Evolutionary conservation across 768 basidiomycete genomes (phyloP), one percentile per base, ranked within the genome.

Genomic region (Tylopilus balloui): DNA sequence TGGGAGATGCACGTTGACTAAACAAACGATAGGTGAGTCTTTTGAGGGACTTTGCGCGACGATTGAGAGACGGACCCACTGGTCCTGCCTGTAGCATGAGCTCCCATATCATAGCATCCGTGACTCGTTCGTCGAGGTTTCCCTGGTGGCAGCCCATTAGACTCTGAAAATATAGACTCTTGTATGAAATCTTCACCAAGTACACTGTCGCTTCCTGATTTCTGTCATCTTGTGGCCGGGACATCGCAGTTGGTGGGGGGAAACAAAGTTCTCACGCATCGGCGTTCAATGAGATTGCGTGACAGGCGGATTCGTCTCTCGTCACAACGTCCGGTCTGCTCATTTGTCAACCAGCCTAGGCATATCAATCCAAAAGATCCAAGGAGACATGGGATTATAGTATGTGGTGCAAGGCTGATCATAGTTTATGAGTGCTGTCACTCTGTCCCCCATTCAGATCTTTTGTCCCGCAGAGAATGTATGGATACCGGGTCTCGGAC

Each of bases 31-130:
- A 5, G 9, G 21, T 27, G n/a, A 46, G 47, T 12, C 7, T 19
- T 24, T 23, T 1, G 29, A 35, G 39, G 29, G n/a, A 27, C 40
- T 47, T 43, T 14, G 25, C 8, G 27, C 6, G 27, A 39, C 1
- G 10, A 55, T 6, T 15, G 20, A 14, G 37, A 24, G 39, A 76
- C 92, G 63, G 61, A 94, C 95, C 92, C 42, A 97, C 93, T 56
- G 95, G 95, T 8, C 95, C 95, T n/a, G 95, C 94, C 72, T 98
- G 95, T 32, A 99, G 69, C 95, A 99, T 98, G 40, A 99, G 72
- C 73, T 98, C 95, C 95, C 95, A 98, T 46, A 98, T 76, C 48
- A 98, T 76, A 27, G 94, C 91, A 67, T 98, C 95, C 10, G 88
- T 79, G 61, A 89, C 92, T 48, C 92, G 80, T 69, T 98, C 96